Base-by-base conservation (phyloP, 768 basidiomycete genomes). In the Boletus tylopilopsis region DNA sequence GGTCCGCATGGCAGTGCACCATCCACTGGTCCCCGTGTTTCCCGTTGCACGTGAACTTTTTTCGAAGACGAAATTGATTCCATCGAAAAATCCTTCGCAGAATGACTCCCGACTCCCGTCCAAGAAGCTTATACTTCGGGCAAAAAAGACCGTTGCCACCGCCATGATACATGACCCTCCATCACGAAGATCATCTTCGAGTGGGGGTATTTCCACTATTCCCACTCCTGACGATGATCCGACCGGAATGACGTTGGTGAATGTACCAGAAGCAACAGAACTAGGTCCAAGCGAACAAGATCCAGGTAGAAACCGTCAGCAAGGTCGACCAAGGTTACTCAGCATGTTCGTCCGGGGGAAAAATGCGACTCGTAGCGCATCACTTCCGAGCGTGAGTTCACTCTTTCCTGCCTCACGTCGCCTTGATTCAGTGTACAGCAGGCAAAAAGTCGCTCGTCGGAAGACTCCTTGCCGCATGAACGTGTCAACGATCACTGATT, bases 1-100 rank as follows among this genome's bases (percentile, higher is more conserved):
- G 87, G 77, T 89, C 29, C 87, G 85, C 59, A 86, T 90, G 76
- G 87, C 84, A 13, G 85, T 88, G 68, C 82, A 87, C 48, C 87
- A 90, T 58, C 86, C 86, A 19, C 71, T 90, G 12, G 74, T 90
- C 3, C 87, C 87, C 21, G 86, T 90, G 5, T 72, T 89, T 15
- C 87, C 87, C 6, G 86, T 89, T 6, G 87, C 87, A 15, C 81
- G 84, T 42, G 87, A 90, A 64, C 71, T 90, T 21, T 76, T 90
- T 45, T 78, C 85, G 18, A 90, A 90, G 66, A 89, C 87, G 8
- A 87, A 86, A 60, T 78, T 82, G 71, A 80, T 82, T 43, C 72
- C 80, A 10, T 67, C 71, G 55, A 69, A 61, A 53, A 71, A 62
- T 30, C 48, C 53, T 34, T 49, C 63, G 18, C 67, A 66, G 25